Evolutionary conservation across 2,329 filamentous ascomycete genomes (phyloP), one percentile per base, ranked within the genome.

Genomic region (Didymella exigua): DNA sequence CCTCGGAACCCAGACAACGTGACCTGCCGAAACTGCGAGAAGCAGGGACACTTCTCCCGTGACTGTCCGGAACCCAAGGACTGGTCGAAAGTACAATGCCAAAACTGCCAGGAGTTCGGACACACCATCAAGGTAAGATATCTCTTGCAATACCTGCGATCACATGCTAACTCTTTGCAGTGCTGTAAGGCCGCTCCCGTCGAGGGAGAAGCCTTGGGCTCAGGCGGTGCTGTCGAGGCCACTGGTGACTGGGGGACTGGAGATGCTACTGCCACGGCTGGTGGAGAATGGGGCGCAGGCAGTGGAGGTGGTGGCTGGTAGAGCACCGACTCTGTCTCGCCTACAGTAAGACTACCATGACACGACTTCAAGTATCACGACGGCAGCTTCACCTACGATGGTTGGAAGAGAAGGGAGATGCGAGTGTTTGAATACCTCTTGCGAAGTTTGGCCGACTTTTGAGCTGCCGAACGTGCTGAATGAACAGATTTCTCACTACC

Each of bases 11-110:
- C 67, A 10, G 67, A 62, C 27, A 71, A 81, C 75, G 58, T 71
- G 2, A 72, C 68, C 54, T 84, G 82, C 74, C 79, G 81, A 66
- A 89, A 89, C 74, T 89, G 87, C 67, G 86, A 88, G 19, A 73
- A 85, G 59, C 81, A 83, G 45, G 87, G 86, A 6, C 86, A 89
- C 59, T 80, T 82, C 46, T 76, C 79, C 48, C 78, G 77, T 19
- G 82, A 85, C 9, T 86, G 86, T 61, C 79, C 83, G 24, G 77
- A 86, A 70, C 86, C 82, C 14, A 80, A 81, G 52, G 82, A 84
- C 55, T 69, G 78, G 79, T 60, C 66, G 47, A 77, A 77, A 65
- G 75, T 76, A 70, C 80, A 69, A 78, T 79, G 80, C 65, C 73
- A 69, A 51, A 79, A 79, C 69, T 82, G 81, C 58, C 73, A 73